Evolutionary conservation across 306 rosid genomes (phyloP).

Genomic region (Acacia confusa): DNA sequence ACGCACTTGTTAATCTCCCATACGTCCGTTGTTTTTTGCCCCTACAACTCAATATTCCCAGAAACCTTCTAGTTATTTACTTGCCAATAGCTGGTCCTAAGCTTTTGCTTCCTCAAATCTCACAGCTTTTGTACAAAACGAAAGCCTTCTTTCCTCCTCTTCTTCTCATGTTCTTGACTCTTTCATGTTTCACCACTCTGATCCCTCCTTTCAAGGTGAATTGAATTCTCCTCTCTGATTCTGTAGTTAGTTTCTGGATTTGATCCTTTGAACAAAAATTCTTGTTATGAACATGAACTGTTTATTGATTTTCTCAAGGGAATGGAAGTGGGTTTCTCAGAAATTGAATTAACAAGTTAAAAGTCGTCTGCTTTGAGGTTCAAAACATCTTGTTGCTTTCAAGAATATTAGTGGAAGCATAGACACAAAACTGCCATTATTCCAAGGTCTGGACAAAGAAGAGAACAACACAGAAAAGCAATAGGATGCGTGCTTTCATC

Average conservation of each 20-base stretch:
- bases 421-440: constrained; percentile 34
- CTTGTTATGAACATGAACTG: not conserved
- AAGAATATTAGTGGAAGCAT: constrained; percentile 35
- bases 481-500: constrained; percentile 54
- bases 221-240: not conserved
- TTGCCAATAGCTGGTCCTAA: constrained; percentile 36
- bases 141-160: constrained; percentile 43
- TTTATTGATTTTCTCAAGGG: not conserved
- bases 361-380: constrained; percentile 35
- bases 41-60: not conserved
- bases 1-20: too few relatives aligned
- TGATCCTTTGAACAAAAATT: not conserved
- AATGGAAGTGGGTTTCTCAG: not conserved
- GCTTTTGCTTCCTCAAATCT: constrained; percentile 39
- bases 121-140: constrained; percentile 33
- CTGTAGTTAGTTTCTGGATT: not conserved
- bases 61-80: not conserved
- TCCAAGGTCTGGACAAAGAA: constrained; percentile 40
- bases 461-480: constrained; percentile 50
- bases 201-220: constrained; percentile 48
- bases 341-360: not conserved
- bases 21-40: not conserved
- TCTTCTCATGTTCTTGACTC: constrained; percentile 46
- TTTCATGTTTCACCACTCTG: constrained; percentile 46
- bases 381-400: constrained; percentile 49